Conservation (phyloP, 2,329 filamentous ascomycete species). For the Exserohilum turcica region DNA sequence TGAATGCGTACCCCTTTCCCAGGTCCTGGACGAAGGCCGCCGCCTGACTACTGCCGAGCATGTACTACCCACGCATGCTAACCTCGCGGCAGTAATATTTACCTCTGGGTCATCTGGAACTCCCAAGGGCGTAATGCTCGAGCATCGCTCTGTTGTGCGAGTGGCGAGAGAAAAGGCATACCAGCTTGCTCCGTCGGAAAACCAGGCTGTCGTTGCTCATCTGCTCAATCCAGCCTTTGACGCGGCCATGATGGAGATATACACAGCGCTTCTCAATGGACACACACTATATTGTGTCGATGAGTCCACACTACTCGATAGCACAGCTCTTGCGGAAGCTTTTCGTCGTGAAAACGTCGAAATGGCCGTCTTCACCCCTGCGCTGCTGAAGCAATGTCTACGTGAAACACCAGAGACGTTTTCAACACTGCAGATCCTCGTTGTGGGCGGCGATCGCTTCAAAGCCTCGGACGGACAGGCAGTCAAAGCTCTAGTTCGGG, state of each 20-base stretch:
- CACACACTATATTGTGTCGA: slow-evolving; percentile 51
- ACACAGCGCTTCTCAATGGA: slow-evolving; percentile 61
- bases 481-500: slow-evolving; percentile 5
- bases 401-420: neutral
- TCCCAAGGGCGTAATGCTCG: slow-evolving; percentile 65
- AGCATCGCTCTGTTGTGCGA: slow-evolving; percentile 59
- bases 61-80: slow-evolving; percentile 9
- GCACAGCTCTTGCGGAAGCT: neutral
- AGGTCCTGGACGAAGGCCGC: slow-evolving; percentile 40
- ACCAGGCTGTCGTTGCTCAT: slow-evolving; percentile 49
- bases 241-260: slow-evolving; percentile 58
- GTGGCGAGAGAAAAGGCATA: slow-evolving; percentile 21
- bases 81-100: slow-evolving; percentile 64
- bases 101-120: slow-evolving; percentile 50
- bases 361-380: neutral
- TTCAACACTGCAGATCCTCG: neutral
- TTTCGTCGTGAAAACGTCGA: neutral
- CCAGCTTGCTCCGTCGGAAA: slow-evolving; percentile 11
- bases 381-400: neutral
- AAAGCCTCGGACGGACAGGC: slow-evolving; percentile 7
- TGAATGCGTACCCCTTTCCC: neutral
- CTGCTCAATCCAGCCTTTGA: slow-evolving; percentile 4
- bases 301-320: neutral
- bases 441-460: slow-evolving; percentile 5
- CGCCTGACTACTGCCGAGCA: too few relatives aligned